Evolutionary conservation across 371 early-diverging fungal genomes (phyloP), one percentile per base, ranked within the genome.

Genomic region (Zopfochytrium polystomum): DNA sequence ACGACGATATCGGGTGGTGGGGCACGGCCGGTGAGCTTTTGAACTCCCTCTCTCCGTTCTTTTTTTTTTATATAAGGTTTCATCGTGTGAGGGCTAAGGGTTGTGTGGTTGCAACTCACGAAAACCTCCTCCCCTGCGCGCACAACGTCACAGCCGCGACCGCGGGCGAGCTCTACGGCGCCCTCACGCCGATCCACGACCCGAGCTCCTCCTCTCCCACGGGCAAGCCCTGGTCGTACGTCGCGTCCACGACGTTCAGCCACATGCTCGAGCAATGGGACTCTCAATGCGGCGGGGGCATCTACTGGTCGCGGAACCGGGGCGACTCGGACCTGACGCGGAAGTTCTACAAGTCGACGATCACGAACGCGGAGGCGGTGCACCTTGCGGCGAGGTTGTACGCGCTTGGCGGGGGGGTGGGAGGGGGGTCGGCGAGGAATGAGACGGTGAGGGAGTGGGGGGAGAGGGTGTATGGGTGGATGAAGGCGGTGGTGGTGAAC

Each of bases 281-380:
- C 57, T 44, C 61, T 0, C 31, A 47, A 1, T 74, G 70, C 60
- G 67, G 67, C 18, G 74, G 70, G 3, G 74, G 74, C 13, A 65
- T 74, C 50, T 70, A 63, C 66, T 74, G 74, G 70, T 46, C 32
- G 20, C n/a, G 55, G n/a, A 34, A 54, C 34, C n/a, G 55, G 26
- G 22, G 11, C 11, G 27, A 18, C 11, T 9, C 13, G 3, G 22
- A 15, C 13, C 15, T 52, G 11, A 11, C 13, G n/a, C 13, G n/a
- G n/a, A 42, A 38, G 20, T 33, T 29, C 48, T 75, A 67, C 64
- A 77, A 77, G 38, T 67, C 66, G 25, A 61, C 67, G 38, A 77
- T 77, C 47, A 67, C 74, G 13, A 69, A 77, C 65, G 67, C 55
- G 18, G 60, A 74, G 55, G 60, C 51, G 7, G 63, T 77, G 25